phyloP scores from a whole-genome alignment of 1,139 yeast genomes.

The Yamadazyma oceani region DNA sequence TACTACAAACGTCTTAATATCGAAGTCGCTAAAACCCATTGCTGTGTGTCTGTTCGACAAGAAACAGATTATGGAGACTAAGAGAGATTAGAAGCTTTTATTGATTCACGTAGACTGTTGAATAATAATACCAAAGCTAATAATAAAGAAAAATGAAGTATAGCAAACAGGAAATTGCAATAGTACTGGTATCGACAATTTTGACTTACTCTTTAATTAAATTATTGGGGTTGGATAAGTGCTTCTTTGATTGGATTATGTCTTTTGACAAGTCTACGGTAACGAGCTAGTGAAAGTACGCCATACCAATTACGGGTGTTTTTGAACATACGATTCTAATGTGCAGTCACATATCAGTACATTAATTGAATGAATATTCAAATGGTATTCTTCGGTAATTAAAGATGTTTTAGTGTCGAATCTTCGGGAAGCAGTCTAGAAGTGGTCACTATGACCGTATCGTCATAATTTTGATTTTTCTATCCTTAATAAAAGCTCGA shows the following conservation, averaged over 20 bases:
- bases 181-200: slow-evolving; percentile 2
- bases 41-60: not conserved
- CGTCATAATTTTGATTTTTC: slow-evolving; percentile 1
- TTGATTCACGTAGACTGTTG: slow-evolving; percentile 1
- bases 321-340: slow-evolving; percentile 1
- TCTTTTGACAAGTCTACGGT: slow-evolving; percentile 2
- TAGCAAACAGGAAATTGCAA: slow-evolving; percentile 2
- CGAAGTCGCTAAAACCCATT: slow-evolving; percentile 1
- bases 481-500: slow-evolving; percentile 1
- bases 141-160: slow-evolving; percentile 1
- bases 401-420: slow-evolving; percentile 1
- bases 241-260: slow-evolving; percentile 2
- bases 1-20: not conserved
- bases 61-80: slow-evolving; percentile 1
- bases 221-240: slow-evolving; percentile 1
- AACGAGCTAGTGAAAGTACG: slow-evolving; percentile 2
- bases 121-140: not conserved
- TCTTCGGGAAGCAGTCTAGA: slow-evolving; percentile 1
- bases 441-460: slow-evolving; percentile 1
- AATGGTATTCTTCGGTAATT: slow-evolving; percentile 1
- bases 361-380: slow-evolving; percentile 1
- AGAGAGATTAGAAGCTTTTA: slow-evolving; percentile 1
- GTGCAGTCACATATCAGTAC: slow-evolving; percentile 2
- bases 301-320: slow-evolving; percentile 2
- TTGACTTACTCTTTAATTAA: slow-evolving; percentile 1